These are phyloP conservation scores for Geotrichum bryndzae DNA, from an alignment of 1,139 yeast species.

Conservation along the genomic window DNA sequence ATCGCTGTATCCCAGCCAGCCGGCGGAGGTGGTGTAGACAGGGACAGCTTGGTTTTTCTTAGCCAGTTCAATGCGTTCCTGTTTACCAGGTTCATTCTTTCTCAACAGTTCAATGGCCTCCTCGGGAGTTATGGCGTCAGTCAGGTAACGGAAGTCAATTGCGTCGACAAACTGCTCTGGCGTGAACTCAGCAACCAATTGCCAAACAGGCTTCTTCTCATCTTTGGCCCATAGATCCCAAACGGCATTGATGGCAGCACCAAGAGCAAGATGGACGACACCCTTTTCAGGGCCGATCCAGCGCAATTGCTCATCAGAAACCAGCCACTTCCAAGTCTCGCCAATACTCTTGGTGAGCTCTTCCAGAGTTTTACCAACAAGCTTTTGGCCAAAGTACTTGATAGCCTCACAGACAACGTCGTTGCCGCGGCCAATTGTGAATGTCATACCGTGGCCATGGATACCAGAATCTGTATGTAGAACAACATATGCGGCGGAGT, in stretches of 20 bases:
- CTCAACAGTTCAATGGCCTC: constrained; percentile 36
- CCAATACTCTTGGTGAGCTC: constrained; percentile 37
- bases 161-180: constrained; percentile 42
- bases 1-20: constrained; percentile 42
- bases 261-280: constrained; percentile 37
- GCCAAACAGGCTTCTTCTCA: constrained; percentile 38
- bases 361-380: constrained; percentile 32
- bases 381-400: constrained; percentile 32
- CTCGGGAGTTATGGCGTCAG: constrained; percentile 40
- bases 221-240: constrained; percentile 41
- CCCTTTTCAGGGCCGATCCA: constrained; percentile 43
- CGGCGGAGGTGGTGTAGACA: constrained; percentile 43
- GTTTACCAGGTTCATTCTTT: constrained; percentile 33
- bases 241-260: constrained; percentile 36
- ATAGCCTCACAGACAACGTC: constrained; percentile 34
- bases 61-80: constrained; percentile 35
- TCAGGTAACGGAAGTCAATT: constrained; percentile 41
- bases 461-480: constrained; percentile 27
- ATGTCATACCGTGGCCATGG: constrained; percentile 34
- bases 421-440: constrained; percentile 36
- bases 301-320: constrained; percentile 37
- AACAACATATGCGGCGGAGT: constrained; percentile 33
- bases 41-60: constrained; percentile 38
- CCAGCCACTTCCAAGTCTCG: constrained; percentile 37
- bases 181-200: constrained; percentile 37